phyloP scores from a whole-genome alignment of 306 rosid species.

The Acacia crassicarpa region DNA sequence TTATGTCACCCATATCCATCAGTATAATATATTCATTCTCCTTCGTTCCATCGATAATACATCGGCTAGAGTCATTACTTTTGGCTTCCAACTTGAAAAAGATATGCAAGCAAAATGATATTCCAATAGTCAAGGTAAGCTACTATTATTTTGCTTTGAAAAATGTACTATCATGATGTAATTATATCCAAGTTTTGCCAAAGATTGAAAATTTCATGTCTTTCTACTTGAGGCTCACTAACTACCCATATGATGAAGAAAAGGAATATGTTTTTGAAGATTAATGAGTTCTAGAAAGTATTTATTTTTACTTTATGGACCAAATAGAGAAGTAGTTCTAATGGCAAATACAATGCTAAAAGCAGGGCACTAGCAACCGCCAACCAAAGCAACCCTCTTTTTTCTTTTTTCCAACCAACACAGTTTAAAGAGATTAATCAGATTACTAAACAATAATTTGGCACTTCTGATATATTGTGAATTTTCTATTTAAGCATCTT shows the following conservation, averaged over 20 bases:
- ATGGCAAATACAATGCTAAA: not conserved
- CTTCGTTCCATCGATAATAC: conserved; percentile 69
- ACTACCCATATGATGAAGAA: not conserved
- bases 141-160: conserved; percentile 1
- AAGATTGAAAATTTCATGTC: not conserved
- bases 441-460: not conserved
- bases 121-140: conserved; percentile 58
- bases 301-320: not conserved
- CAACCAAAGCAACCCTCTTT: not conserved
- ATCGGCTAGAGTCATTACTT: conserved; percentile 60
- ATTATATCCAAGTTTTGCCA: not conserved
- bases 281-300: not conserved
- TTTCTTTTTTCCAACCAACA: not conserved
- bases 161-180: not conserved
- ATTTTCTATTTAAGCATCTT: not conserved
- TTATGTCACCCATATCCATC: conserved; percentile 68
- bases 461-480: not conserved
- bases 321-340: not conserved
- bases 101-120: conserved; percentile 49
- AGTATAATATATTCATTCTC: conserved; percentile 53
- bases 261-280: not conserved
- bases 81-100: conserved; percentile 59
- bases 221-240: not conserved
- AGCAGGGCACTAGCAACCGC: not conserved
- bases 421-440: not conserved